phyloP scores from a whole-genome alignment of 2,329 filamentous ascomycete species.

The Cryoendolithus antarcticus region DNA sequence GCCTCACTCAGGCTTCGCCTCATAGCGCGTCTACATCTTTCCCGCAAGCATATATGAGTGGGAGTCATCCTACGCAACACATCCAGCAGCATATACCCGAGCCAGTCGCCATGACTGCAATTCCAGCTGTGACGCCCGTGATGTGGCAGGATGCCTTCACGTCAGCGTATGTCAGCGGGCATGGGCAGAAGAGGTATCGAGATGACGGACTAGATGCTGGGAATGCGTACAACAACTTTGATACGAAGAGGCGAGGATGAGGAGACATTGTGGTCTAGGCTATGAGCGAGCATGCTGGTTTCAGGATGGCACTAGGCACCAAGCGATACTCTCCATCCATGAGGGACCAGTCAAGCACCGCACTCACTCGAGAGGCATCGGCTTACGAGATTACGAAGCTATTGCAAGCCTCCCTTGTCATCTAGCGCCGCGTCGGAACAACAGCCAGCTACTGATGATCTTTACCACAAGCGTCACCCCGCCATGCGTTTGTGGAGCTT shows the following conservation, averaged over 20 bases:
- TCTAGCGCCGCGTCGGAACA: no score
- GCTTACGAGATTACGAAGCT: no score
- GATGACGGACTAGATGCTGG: constrained; percentile 19
- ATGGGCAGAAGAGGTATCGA: constrained; percentile 33
- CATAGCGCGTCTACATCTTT: not conserved
- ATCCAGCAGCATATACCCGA: not conserved
- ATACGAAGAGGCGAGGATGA: constrained; percentile 12
- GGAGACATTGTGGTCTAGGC: no score
- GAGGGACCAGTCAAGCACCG: no score
- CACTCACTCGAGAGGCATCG: no score
- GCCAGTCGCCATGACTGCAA: not conserved
- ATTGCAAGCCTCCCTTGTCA: no score
- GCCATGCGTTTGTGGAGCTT: no score
- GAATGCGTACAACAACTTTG: constrained; percentile 3
- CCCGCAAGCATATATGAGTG: constrained; percentile 11
- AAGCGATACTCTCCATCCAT: no score
- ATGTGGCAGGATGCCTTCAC: constrained; percentile 41
- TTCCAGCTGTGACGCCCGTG: constrained; percentile 31
- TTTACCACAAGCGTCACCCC: no score
- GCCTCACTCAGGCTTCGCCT: not conserved
- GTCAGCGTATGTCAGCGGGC: constrained; percentile 22
- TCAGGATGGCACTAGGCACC: no score
- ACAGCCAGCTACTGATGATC: no score
- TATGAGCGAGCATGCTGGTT: no score
- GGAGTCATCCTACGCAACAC: not conserved